Evolutionary conservation across 1,284 basidiomycete genomes (phyloP).

Genomic region (Cryptococcus floricola): DNA sequence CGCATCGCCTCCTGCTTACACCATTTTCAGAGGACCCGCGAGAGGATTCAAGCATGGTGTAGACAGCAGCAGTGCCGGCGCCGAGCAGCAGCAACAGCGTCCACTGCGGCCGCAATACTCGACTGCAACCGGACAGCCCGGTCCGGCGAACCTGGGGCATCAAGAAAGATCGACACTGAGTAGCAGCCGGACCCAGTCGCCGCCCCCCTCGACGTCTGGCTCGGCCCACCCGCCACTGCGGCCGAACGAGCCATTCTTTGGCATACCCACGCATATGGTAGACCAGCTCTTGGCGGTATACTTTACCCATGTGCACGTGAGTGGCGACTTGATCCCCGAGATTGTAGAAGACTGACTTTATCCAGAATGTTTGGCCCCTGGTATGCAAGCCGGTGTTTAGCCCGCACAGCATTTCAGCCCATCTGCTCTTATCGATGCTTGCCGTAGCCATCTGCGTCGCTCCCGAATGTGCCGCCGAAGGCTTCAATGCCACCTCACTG

Average conservation of each 20-base stretch:
- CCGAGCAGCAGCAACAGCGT: too few relatives aligned
- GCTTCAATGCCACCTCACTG: constrained; percentile 59
- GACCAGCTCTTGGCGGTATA: constrained; percentile 41
- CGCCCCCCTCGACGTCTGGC: background rate
- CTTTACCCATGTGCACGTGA: constrained; percentile 41
- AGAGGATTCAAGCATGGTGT: constrained; percentile 8
- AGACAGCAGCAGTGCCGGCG: constrained; percentile 1
- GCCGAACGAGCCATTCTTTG: constrained; percentile 13
- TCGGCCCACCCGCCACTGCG: background rate
- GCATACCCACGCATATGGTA: constrained; percentile 22
- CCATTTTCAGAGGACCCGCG: constrained; percentile 6
- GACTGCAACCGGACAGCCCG: too few relatives aligned
- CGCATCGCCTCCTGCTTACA: too few relatives aligned
- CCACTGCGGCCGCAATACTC: too few relatives aligned
- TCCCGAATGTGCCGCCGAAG: constrained; percentile 13
- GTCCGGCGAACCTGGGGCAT: too few relatives aligned
- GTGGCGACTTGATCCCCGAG: background rate
- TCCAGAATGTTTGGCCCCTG: constrained; percentile 46
- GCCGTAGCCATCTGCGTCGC: constrained; percentile 40
- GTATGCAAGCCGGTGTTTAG: constrained; percentile 46
- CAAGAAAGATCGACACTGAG: background rate
- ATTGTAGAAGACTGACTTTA: background rate
- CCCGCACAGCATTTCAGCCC: constrained; percentile 27
- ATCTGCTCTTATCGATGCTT: constrained; percentile 40
- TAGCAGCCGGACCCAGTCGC: background rate